These are phyloP conservation scores for Liriodendron chinense DNA, from an alignment of 164 flowering plant species.

Conservation along the genomic window DNA sequence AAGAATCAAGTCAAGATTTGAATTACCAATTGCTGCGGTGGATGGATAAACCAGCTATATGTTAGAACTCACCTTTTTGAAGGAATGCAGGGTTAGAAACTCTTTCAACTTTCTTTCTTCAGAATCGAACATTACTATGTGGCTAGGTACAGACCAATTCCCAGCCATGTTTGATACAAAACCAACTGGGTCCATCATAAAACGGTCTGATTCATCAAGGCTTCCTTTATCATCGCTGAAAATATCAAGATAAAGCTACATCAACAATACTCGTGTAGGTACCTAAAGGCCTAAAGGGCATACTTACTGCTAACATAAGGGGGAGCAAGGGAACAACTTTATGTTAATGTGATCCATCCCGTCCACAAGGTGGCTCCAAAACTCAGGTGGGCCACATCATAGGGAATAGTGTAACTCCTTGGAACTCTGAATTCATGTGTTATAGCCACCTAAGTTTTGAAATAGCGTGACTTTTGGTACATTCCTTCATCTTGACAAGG, in stretches of 20 bases:
- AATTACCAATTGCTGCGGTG: background rate
- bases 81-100: slow-evolving; percentile 53
- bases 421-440: background rate
- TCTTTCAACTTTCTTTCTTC: slow-evolving; percentile 56
- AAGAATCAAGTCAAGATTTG: slow-evolving; percentile 3
- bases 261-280: background rate
- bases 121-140: slow-evolving; percentile 70
- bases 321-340: no score
- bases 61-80: slow-evolving; percentile 46
- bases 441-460: background rate
- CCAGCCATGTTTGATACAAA: slow-evolving; percentile 47
- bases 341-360: no score
- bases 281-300: background rate
- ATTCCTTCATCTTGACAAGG: background rate
- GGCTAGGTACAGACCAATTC: slow-evolving; percentile 77
- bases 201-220: slow-evolving; percentile 75
- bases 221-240: slow-evolving; percentile 52
- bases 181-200: slow-evolving; percentile 69
- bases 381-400: background rate
- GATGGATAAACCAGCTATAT: background rate
- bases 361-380: no score
- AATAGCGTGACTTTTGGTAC: background rate
- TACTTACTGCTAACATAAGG: background rate
- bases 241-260: background rate
- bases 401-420: background rate